Evolutionary conservation across 2,329 filamentous ascomycete species (phyloP).

Genomic region (Fusarium luffae): DNA sequence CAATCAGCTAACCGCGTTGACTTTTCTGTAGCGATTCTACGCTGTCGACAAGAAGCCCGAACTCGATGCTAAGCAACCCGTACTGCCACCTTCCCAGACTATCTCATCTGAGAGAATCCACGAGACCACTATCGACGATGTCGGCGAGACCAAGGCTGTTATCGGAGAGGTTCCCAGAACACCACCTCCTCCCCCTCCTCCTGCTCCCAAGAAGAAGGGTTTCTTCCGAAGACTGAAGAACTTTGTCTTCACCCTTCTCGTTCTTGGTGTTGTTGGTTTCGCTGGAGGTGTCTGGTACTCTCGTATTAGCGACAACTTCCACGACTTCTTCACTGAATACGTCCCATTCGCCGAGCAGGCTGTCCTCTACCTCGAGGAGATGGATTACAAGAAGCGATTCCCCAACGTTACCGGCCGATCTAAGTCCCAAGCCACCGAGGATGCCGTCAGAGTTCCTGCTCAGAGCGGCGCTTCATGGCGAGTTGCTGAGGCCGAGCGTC

Average conservation of each 20-base stretch:
- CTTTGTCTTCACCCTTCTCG: slow-evolving; percentile 78
- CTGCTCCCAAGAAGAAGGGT: slow-evolving; percentile 67
- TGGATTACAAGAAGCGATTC: slow-evolving; percentile 91
- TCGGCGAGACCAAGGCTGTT: slow-evolving; percentile 53
- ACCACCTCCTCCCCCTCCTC: slow-evolving; percentile 46
- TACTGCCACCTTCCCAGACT: slow-evolving; percentile 66
- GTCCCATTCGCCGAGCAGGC: slow-evolving; percentile 93
- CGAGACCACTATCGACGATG: slow-evolving; percentile 52
- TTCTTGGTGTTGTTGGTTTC: slow-evolving; percentile 83
- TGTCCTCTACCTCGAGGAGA: slow-evolving; percentile 94
- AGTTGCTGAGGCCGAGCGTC: slow-evolving; percentile 70
- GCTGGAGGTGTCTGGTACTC: slow-evolving; percentile 92
- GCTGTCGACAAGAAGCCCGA: slow-evolving; percentile 65
- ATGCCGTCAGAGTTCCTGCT: slow-evolving; percentile 83
- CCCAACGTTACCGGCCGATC: slow-evolving; percentile 62
- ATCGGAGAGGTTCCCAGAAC: slow-evolving; percentile 51
- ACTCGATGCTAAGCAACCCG: slow-evolving; percentile 60
- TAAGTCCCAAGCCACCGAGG: slow-evolving; percentile 65
- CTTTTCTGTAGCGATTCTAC: slow-evolving; percentile 63
- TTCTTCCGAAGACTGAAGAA: slow-evolving; percentile 78
- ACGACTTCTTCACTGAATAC: slow-evolving; percentile 99
- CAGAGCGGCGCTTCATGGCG: slow-evolving; percentile 88
- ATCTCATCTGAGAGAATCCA: slow-evolving; percentile 60
- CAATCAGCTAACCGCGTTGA: slow-evolving; percentile 47
- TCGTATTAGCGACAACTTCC: slow-evolving; percentile 94